Evolutionary conservation across 306 rosid genomes (phyloP).

Genomic region (Bauhinia variegata): DNA sequence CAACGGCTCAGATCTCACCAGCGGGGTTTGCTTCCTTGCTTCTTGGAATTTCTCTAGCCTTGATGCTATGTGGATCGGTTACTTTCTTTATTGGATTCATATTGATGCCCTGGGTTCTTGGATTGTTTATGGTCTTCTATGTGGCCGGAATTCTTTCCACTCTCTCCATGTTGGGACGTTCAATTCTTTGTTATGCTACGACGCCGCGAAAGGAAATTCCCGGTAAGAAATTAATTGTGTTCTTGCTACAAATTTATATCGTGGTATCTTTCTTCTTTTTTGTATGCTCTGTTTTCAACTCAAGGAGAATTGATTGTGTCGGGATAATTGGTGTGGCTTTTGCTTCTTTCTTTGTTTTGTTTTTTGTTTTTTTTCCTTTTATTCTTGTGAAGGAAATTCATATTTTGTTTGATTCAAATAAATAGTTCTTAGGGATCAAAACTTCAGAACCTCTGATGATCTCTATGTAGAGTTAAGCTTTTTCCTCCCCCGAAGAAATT

Average conservation of each 20-base stretch:
- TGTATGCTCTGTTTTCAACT: neutral
- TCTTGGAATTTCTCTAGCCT: slow-evolving; percentile 75
- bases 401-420: neutral
- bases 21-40: slow-evolving; percentile 82
- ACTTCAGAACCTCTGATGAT: too few species aligned
- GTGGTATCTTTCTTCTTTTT: neutral
- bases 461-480: neutral
- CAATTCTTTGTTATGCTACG: slow-evolving; percentile 62
- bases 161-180: slow-evolving; percentile 69
- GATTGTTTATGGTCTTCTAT: slow-evolving; percentile 69
- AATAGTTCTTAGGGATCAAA: neutral
- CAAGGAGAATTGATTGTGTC: neutral
- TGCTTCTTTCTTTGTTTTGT: neutral
- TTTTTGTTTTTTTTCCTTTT: neutral
- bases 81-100: slow-evolving; percentile 87
- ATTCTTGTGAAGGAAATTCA: neutral
- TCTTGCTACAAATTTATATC: neutral
- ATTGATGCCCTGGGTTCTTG: slow-evolving; percentile 92
- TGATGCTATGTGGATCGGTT: slow-evolving; percentile 94
- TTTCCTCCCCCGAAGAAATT: neutral
- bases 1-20: slow-evolving; percentile 61
- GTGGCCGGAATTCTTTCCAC: slow-evolving; percentile 71
- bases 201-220: slow-evolving; percentile 65
- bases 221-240: slow-evolving; percentile 40
- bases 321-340: slow-evolving; percentile 6